A percentile compares a stretch with the other conserved stretches of the same genome.
phyloP scores from a whole-genome alignment of 169 alveolate species.

The Cyclospora cayetanensis region DNA sequence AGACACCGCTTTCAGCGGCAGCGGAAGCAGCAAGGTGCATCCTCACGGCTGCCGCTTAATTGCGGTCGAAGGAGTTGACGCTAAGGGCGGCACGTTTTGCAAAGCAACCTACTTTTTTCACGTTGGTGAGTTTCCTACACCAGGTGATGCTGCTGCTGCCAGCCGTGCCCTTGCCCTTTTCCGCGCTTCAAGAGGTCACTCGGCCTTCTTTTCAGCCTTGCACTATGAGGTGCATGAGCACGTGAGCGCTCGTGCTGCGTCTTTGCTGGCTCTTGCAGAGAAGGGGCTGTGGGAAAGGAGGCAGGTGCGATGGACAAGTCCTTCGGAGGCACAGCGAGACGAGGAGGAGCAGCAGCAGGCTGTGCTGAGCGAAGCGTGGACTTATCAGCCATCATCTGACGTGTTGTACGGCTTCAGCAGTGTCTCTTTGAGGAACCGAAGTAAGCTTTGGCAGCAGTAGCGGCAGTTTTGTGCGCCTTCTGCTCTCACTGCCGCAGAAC shows the following conservation, averaged over 20 bases:
- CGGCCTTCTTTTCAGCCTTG: no score
- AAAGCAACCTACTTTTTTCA: neutral
- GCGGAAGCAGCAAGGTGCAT: neutral
- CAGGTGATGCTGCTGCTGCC: neutral
- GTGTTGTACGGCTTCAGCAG: neutral
- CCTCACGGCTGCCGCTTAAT: neutral
- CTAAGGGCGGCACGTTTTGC: neutral
- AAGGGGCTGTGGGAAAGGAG: neutral
- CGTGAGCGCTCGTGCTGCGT: no score
- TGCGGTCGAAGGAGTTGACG: neutral
- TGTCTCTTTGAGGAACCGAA: neutral
- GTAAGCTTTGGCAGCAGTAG: neutral
- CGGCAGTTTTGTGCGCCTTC: neutral
- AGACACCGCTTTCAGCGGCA: neutral
- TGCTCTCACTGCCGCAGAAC: neutral
- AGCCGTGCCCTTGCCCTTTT: neutral
- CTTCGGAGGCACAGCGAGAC: neutral
- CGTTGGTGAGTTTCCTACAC: neutral
- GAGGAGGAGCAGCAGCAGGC: neutral
- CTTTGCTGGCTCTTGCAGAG: neutral
- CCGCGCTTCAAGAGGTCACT: no score
- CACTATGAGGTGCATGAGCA: no score
- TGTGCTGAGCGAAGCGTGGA: neutral
- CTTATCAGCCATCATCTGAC: neutral
- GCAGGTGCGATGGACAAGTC: neutral